A percentile compares a stretch with the other conserved stretches of the same genome.
Conservation (phyloP, 257 asterid genomes). For the Petunia secreta region DNA sequence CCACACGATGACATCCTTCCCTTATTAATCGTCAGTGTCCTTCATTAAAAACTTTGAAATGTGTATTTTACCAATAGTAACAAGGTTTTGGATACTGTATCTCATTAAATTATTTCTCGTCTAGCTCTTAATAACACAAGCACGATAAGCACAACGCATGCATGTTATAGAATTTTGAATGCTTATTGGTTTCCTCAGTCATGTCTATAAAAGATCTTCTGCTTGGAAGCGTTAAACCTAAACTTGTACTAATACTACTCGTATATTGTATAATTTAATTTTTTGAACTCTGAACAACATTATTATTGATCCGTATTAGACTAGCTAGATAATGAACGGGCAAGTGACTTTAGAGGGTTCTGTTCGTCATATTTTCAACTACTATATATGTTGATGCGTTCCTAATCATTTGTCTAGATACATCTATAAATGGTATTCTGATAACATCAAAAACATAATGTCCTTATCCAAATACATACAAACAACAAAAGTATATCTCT, state of each 20-base stretch:
- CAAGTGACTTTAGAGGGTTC: not conserved
- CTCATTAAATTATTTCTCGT: no score
- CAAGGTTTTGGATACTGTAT: no score
- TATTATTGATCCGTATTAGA: not conserved
- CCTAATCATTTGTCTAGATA: not conserved
- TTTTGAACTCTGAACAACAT: not conserved
- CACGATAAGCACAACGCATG: no score
- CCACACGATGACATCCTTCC: conserved; percentile 8
- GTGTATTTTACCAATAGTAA: no score
- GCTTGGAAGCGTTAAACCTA: not conserved
- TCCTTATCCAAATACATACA: conserved; percentile 12
- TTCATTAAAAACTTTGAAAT: not conserved
- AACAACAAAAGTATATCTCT: conserved; percentile 4
- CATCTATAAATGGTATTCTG: conserved; percentile 1
- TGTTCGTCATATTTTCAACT: not conserved
- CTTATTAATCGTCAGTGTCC: not conserved
- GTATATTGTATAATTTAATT: no score
- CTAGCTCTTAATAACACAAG: not conserved
- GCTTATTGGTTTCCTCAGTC: not conserved
- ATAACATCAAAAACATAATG: conserved; percentile 8
- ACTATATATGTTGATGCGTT: not conserved
- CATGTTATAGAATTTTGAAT: no score
- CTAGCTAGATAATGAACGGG: not conserved
- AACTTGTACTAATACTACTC: not conserved
- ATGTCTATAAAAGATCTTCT: no score